Evolutionary conservation across 495 filamentous ascomycete species (phyloP), one percentile per base, ranked within the genome.

Genomic region (Pseudevernia furfuracea): DNA sequence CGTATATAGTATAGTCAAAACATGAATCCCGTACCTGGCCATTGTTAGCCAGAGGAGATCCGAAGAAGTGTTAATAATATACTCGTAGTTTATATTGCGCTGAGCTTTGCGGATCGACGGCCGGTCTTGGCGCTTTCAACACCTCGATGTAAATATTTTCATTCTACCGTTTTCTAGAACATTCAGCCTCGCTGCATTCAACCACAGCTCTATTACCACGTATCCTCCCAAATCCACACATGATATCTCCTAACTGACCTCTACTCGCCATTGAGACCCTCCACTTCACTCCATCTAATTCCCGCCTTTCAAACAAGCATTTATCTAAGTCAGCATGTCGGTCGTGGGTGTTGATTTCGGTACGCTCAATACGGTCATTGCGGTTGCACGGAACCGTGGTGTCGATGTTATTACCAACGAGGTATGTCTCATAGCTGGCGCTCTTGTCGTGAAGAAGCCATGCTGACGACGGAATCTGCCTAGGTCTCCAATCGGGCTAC

Each of bases 401-500:
- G 96, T 98, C 75, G 94, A 99, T 83, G 96, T 99, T 76, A 93
- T 97, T 86, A 53, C 49, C 28, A 71, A 92, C 96, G 69, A 66
- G 32, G 23, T 25, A 61, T 61, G 25, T 10, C 19, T 37, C 9
- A 9, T 21, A 38, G 44, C 28, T 44, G 9, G 30, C 30, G 3
- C 23, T 41, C 9, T 12, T 15, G 6, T 23, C 10, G 10, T 30
- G 19, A 37, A 8, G 38, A 19, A 21, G 17, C 23, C 21, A 56
- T 60, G 62, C 63, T 70, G 30, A 64, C 53, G 23, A 28, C 59
- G 14, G 36, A 59, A 56, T 61, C n/a, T 53, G 63, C 72, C 96
- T 91, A 99, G 78, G 94, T 97, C 70, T 99, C 94, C 64, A 97
- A 99, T 82, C 88, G 94, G 78, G 88, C 90, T 60, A 99, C 94